phyloP scores from a whole-genome alignment of 768 basidiomycete genomes.

The Hypholoma fasciculare region DNA sequence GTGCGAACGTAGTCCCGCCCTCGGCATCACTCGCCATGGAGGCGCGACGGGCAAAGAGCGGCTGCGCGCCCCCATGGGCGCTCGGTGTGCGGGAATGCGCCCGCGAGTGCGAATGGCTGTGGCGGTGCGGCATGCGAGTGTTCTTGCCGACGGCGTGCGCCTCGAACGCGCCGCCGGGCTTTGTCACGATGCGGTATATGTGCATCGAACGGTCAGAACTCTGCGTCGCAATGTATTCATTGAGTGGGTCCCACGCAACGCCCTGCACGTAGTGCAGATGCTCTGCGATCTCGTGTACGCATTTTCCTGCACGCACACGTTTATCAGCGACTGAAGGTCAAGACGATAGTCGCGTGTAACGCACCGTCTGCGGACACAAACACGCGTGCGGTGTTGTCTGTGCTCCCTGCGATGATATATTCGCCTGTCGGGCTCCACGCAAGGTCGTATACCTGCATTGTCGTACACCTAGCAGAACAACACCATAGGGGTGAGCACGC shows the following conservation, averaged over 20 bases:
- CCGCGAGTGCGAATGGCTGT: conserved; percentile 32
- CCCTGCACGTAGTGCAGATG: conserved; percentile 98
- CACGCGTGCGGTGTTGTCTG: conserved; percentile 91
- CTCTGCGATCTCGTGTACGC: conserved; percentile 87
- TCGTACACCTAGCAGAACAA: conserved; percentile 67
- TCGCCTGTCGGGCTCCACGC: conserved; percentile 97
- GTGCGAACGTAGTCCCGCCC: conserved; percentile 36
- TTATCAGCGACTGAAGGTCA: background rate
- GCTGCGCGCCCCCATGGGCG: conserved; percentile 46
- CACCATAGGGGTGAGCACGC: background rate
- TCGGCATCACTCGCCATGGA: conserved; percentile 81
- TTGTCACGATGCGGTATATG: conserved; percentile 81
- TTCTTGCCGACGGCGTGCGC: conserved; percentile 92
- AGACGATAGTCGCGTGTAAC: conserved; percentile 16
- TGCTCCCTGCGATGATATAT: conserved; percentile 93
- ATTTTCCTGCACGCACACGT: conserved; percentile 58
- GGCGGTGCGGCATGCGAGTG: conserved; percentile 69
- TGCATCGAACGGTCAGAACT: conserved; percentile 97
- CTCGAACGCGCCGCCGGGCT: conserved; percentile 83
- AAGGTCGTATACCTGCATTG: conserved; percentile 96
- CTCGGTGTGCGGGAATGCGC: conserved; percentile 58
- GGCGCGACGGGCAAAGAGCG: conserved; percentile 63
- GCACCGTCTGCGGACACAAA: conserved; percentile 75
- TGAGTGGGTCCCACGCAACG: conserved; percentile 97
- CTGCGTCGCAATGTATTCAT: conserved; percentile 97